Evolutionary conservation across 768 basidiomycete species (phyloP).

Genomic region (Pulveroboletus sp.): DNA sequence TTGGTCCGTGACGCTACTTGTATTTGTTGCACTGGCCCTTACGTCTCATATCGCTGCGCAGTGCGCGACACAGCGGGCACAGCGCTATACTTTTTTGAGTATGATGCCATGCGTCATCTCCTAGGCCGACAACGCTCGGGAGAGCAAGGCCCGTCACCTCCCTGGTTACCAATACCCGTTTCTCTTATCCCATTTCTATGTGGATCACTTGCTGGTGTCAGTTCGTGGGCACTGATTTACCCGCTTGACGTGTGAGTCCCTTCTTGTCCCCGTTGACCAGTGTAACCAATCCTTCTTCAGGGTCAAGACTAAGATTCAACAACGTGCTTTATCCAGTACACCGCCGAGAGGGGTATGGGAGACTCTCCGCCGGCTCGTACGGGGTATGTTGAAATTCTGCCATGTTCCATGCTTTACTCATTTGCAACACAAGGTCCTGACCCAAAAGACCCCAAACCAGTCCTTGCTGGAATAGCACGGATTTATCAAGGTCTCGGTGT

Average conservation of each 20-base stretch:
- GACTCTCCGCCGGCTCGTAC: constrained; percentile 73
- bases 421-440: constrained; percentile 57
- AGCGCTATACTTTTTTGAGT: constrained; percentile 89
- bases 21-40: not conserved
- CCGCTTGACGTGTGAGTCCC: constrained; percentile 81
- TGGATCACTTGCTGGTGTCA: constrained; percentile 86
- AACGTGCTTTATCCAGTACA: constrained; percentile 80
- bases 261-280: not conserved
- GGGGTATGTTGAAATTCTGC: constrained; percentile 47
- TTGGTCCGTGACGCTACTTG: constrained; percentile 44
- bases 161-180: constrained; percentile 78
- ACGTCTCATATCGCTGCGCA: constrained; percentile 27
- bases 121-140: constrained; percentile 73
- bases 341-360: constrained; percentile 64
- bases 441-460: constrained; percentile 67
- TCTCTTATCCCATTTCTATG: constrained; percentile 87
- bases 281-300: constrained; percentile 32
- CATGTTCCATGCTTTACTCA: constrained; percentile 1
- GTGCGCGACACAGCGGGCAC: constrained; percentile 89
- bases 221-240: constrained; percentile 88
- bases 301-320: constrained; percentile 95
- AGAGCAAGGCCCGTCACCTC: constrained; percentile 76
- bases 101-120: constrained; percentile 85
- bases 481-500: constrained; percentile 94
- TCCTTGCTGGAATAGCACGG: constrained; percentile 71